Evolutionary conservation across 2,329 filamentous ascomycete species (phyloP).

Genomic region (Monilinia fructicola): DNA sequence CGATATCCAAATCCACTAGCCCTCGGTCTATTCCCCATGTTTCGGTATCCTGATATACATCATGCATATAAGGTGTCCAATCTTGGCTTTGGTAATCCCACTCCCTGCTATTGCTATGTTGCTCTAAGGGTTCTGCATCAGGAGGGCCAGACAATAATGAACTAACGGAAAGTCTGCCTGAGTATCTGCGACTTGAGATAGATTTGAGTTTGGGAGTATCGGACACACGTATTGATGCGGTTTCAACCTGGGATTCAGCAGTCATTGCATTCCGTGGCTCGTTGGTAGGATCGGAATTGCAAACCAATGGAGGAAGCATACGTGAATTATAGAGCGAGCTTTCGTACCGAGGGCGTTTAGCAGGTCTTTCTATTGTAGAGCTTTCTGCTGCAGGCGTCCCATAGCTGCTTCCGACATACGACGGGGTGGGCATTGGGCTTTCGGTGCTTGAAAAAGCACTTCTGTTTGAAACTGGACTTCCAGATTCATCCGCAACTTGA

Average conservation of each 20-base stretch:
- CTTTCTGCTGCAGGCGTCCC: conserved; percentile 15
- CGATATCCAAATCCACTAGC: conserved; percentile 66
- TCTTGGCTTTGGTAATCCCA: conserved; percentile 14
- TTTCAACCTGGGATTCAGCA: not conserved
- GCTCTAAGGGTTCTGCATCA: conserved; percentile 24
- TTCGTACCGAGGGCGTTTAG: conserved; percentile 33
- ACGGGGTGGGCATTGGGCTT: conserved; percentile 28
- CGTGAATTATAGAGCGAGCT: not conserved
- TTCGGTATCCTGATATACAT: conserved; percentile 43
- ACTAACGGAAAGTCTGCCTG: conserved; percentile 61
- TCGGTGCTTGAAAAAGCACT: conserved; percentile 26
- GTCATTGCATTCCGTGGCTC: not conserved
- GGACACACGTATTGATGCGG: not conserved
- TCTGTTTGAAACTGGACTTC: conserved; percentile 30
- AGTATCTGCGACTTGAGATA: conserved; percentile 37
- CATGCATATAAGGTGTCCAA: conserved; percentile 22
- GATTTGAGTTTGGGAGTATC: not conserved
- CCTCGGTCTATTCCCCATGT: conserved; percentile 73
- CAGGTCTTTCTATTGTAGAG: conserved; percentile 25
- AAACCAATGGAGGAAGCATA: conserved; percentile 18
- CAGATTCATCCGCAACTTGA: conserved; percentile 27
- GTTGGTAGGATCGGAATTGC: not conserved
- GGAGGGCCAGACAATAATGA: conserved; percentile 59
- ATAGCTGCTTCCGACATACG: conserved; percentile 24
- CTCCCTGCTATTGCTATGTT: conserved; percentile 20